phyloP scores from a whole-genome alignment of 257 asterid genomes.

The Plectranthus barbatus region DNA sequence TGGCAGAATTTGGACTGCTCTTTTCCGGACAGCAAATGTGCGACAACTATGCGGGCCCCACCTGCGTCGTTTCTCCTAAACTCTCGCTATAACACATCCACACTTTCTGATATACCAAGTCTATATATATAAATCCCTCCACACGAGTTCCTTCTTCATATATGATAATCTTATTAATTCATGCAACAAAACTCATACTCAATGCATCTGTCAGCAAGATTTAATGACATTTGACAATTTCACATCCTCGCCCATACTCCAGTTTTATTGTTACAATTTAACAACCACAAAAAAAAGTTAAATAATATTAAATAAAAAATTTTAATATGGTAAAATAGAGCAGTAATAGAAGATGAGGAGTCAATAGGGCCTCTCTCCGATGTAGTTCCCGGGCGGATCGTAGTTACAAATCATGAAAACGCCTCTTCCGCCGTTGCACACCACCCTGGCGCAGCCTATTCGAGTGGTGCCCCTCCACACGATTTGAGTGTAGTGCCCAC shows the following conservation, averaged over 20 bases:
- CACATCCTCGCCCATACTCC: background rate
- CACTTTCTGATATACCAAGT: background rate
- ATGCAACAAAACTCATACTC: background rate
- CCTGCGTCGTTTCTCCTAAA: background rate
- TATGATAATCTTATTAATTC: background rate
- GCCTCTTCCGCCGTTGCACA: slow-evolving; percentile 30
- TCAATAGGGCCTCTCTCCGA: slow-evolving; percentile 53
- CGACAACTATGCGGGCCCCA: slow-evolving; percentile 7
- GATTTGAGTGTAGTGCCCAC: slow-evolving; percentile 43
- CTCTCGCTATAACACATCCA: background rate
- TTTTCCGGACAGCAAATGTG: slow-evolving; percentile 15
- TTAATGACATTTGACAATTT: slow-evolving; percentile 3
- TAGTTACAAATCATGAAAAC: slow-evolving; percentile 56
- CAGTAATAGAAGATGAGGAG: background rate
- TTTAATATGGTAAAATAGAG: background rate
- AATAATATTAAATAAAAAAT: background rate
- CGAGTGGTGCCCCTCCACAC: slow-evolving; percentile 32
- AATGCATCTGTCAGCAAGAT: background rate
- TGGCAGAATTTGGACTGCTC: slow-evolving; percentile 18
- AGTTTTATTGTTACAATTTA: slow-evolving; percentile 3
- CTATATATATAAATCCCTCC: slow-evolving; percentile 1
- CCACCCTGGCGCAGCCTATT: slow-evolving; percentile 46
- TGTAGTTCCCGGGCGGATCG: slow-evolving; percentile 54
- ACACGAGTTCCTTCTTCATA: background rate
- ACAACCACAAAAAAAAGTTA: background rate